Evolutionary conservation across 306 rosid genomes (phyloP).

Genomic region (Vigna angularis): DNA sequence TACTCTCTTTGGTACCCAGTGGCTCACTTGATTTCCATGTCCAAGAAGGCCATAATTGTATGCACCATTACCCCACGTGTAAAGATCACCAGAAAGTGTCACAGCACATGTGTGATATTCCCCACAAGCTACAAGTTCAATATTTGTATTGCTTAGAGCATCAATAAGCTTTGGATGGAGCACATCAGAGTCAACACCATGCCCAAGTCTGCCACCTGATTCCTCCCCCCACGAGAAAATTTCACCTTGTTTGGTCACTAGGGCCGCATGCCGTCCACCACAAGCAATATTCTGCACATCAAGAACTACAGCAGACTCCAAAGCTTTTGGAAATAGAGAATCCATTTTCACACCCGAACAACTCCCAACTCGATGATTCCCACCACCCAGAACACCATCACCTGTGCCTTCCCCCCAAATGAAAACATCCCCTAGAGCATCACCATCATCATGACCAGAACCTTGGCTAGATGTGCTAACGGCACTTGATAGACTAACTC

Average conservation of each 20-base stretch:
- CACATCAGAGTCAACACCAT: slow-evolving; percentile 95
- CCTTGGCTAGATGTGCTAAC: slow-evolving; percentile 99
- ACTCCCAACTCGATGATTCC: slow-evolving; percentile 82
- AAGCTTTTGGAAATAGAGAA: slow-evolving; percentile 90
- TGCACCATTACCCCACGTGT: slow-evolving; percentile 98
- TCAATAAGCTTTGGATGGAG: slow-evolving; percentile 93
- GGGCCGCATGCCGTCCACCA: slow-evolving; percentile 94
- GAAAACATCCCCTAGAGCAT: slow-evolving; percentile 98
- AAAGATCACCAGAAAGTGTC: slow-evolving; percentile 95
- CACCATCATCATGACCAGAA: slow-evolving; percentile 99
- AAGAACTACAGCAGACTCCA: slow-evolving; percentile 94
- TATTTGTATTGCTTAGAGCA: slow-evolving; percentile 79
- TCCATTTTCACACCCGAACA: slow-evolving; percentile 71
- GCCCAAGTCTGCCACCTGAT: slow-evolving; percentile 98
- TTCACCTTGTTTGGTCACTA: slow-evolving; percentile 97
- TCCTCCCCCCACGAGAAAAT: slow-evolving; percentile 99
- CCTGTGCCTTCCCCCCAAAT: slow-evolving; percentile 98
- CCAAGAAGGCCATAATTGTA: slow-evolving; percentile 95
- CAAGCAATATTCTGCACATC: slow-evolving; percentile 97
- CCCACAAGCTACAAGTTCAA: slow-evolving; percentile 99
- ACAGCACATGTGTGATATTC: slow-evolving; percentile 98
- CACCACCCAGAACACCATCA: slow-evolving; percentile 96
- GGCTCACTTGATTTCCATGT: slow-evolving; percentile 98
- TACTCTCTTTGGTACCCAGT: slow-evolving; percentile 97
- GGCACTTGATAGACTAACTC: slow-evolving; percentile 98